Conservation (phyloP, 1,139 yeast genomes). For the Arxiozyma bovina region DNA sequence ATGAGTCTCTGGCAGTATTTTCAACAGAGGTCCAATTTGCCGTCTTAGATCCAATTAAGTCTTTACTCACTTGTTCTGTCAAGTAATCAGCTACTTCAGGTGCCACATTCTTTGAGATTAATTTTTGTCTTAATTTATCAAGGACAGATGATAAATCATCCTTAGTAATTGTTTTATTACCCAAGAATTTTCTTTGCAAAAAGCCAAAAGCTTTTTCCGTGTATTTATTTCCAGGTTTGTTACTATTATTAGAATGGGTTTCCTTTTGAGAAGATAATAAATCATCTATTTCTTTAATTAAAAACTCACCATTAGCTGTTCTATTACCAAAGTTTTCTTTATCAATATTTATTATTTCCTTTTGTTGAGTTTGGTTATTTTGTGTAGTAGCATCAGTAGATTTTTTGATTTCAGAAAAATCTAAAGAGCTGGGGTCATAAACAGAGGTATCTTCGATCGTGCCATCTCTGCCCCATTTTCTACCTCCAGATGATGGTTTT, state of each 20-base stretch:
- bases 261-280: slow-evolving; percentile 18
- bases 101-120: slow-evolving; percentile 43
- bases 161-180: slow-evolving; percentile 48
- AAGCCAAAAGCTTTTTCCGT: slow-evolving; percentile 42
- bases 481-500: slow-evolving; percentile 24
- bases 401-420: slow-evolving; percentile 36
- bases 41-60: slow-evolving; percentile 56
- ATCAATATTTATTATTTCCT: slow-evolving; percentile 30
- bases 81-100: slow-evolving; percentile 53
- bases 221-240: slow-evolving; percentile 19
- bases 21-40: slow-evolving; percentile 57
- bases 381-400: slow-evolving; percentile 10
- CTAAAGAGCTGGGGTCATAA: slow-evolving; percentile 35
- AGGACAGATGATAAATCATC: slow-evolving; percentile 50
- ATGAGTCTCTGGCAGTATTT: slow-evolving; percentile 53
- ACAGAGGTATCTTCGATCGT: slow-evolving; percentile 35
- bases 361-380: neutral
- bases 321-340: slow-evolving; percentile 40
- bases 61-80: slow-evolving; percentile 49
- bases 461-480: slow-evolving; percentile 44
- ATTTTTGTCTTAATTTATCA: slow-evolving; percentile 43
- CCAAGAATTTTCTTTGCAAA: slow-evolving; percentile 44
- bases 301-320: slow-evolving; percentile 26
- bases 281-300: slow-evolving; percentile 30
- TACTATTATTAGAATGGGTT: slow-evolving; percentile 26